Conservation (phyloP, 1,139 yeast species). For the Kodamaea anthophila region DNA sequence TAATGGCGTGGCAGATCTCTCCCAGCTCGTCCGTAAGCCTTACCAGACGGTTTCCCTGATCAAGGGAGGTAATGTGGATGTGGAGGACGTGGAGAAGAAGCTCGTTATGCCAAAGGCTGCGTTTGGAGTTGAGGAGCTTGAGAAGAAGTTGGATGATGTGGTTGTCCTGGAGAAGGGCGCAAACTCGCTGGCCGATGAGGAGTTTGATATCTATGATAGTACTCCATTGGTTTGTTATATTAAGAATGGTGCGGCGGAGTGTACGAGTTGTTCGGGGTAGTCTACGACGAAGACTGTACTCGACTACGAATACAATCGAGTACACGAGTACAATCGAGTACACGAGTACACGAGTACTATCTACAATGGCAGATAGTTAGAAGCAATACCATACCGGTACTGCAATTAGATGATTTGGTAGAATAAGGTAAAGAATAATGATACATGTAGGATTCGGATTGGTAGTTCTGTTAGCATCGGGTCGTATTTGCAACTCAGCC, state of each 20-base stretch:
- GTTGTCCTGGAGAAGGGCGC: constrained; percentile 8
- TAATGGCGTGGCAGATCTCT: constrained; percentile 7
- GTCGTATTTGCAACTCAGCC: no score
- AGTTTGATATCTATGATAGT: constrained; percentile 25
- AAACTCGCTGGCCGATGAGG: constrained; percentile 7
- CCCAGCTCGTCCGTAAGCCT: constrained; percentile 8
- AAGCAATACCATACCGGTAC: no score
- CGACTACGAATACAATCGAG: no score
- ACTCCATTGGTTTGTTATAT: constrained; percentile 37
- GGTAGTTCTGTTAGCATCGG: no score
- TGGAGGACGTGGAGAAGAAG: constrained; percentile 7
- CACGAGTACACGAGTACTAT: no score
- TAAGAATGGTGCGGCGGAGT: constrained; percentile 24
- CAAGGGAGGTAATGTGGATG: constrained; percentile 6
- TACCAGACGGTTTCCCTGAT: constrained; percentile 7
- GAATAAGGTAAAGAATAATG: no score
- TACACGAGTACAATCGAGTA: no score
- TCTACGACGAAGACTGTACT: no score
- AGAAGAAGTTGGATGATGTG: constrained; percentile 8
- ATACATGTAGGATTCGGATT: no score
- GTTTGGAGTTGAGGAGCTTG: constrained; percentile 6
- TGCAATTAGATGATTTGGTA: no score
- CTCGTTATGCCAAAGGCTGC: constrained; percentile 6
- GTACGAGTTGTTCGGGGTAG: constrained; percentile 46
- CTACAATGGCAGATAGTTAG: no score